A percentile compares a stretch with the other conserved stretches of the same genome.
Evolutionary conservation across 495 filamentous ascomycete species (phyloP).

Genomic region (Astrocystis sublimbata): DNA sequence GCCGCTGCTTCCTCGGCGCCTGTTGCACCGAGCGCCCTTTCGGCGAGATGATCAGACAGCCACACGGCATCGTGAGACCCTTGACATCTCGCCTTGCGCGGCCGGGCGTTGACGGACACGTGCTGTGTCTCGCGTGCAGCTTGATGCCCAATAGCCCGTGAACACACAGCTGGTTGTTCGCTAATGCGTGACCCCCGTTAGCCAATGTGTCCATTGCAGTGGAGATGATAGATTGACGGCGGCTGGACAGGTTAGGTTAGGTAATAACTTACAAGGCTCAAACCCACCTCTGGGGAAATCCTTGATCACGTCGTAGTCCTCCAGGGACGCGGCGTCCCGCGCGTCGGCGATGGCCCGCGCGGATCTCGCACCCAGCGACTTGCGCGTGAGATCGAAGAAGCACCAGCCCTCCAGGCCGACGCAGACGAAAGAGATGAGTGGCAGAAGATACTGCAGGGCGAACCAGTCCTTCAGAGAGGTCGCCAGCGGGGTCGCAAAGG

Average conservation of each 20-base stretch:
- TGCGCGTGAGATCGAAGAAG: conserved; percentile 21
- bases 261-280: conserved; percentile 15
- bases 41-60: conserved; percentile 17
- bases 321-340: conserved; percentile 18
- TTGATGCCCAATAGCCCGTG: conserved; percentile 21
- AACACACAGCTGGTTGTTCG: conserved; percentile 25
- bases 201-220: neutral
- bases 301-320: conserved; percentile 22
- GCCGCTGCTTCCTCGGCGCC: conserved; percentile 5
- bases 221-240: too few species aligned
- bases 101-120: conserved; percentile 18
- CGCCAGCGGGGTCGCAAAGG: conserved; percentile 11
- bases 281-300: conserved; percentile 20
- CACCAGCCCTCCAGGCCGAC: conserved; percentile 23
- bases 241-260: too few species aligned
- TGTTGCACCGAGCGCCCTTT: conserved; percentile 4
- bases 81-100: conserved; percentile 3
- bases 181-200: neutral
- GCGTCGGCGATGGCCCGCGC: conserved; percentile 19
- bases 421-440: conserved; percentile 23
- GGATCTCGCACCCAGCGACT: conserved; percentile 23
- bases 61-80: conserved; percentile 18
- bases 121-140: conserved; percentile 11
- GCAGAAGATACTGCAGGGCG: conserved; percentile 19
- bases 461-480: conserved; percentile 16